Evolutionary conservation across 305 asterid species (phyloP), one percentile per base, ranked within the genome.

Genomic region (Euphrasia arctica): DNA sequence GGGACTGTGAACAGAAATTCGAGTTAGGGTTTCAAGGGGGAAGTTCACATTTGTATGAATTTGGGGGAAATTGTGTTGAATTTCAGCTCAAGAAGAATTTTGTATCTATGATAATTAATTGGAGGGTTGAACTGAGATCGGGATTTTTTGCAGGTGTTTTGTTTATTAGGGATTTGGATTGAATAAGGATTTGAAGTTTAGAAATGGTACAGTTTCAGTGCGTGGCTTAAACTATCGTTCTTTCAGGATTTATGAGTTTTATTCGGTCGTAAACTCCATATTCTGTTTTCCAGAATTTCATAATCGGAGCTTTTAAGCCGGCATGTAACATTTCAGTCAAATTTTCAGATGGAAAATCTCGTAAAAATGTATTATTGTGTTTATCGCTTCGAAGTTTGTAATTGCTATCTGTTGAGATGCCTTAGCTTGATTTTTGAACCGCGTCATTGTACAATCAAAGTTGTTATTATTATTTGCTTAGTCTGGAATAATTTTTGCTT

Each of bases 281-380:
- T 62, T n/a, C 59, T 76, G 60, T 34, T 72, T 61, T 58, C 89
- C n/a, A 92, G 98, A 92, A 92, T 85, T 92, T 74, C 76, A 82
- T 92, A 59, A 80, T 92, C 66, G 98, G 98, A 58, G 97, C 98
- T 55, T 92, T 92, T 78, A 92, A 92, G 80, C 96, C 97, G 22
- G 96, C 96, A 45, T 92, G 98, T 90, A 80, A 83, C 77, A 66
- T 92, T 74, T 76, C 88, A 27, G 72, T 92, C 68, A 64, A 85
- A 10, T 87, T 92, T 74, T 47, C 96, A 7, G 98, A 92, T 82
- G 98, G 89, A 32, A 92, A 89, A 79, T 64, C 88, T 71, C 88
- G 98, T 50, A 92, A 87, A 79, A 95, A 84, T 97, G 98, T 92
- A 74, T 15, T 41, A 8, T 64, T 25, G n/a, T 56, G 29, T 61